Percentiles rank a stretch among this genome's conserved stretches.
These are phyloP conservation scores for Rhododendron ferrugineum DNA, from an alignment of 148 eudicot species.

Conservation along the genomic window DNA sequence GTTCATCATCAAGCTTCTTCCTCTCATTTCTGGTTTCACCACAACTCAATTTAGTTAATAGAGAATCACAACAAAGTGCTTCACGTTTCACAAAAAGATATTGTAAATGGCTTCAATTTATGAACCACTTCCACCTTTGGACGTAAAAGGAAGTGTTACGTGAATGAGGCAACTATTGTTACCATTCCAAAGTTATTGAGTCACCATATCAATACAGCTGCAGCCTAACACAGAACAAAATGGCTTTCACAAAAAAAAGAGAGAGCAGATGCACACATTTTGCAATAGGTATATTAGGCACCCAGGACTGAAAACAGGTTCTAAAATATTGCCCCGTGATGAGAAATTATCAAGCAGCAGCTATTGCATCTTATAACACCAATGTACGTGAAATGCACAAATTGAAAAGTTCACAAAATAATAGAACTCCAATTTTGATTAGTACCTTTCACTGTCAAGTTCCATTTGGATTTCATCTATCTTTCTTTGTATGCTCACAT, in stretches of 20 bases:
- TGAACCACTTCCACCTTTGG: background rate
- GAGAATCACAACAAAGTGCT: background rate
- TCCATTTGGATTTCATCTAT: slow-evolving; percentile 50
- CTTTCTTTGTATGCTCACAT: slow-evolving; percentile 68
- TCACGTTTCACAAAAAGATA: background rate
- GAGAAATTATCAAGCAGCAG: background rate
- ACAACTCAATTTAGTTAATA: background rate
- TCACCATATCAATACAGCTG: background rate
- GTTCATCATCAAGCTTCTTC: slow-evolving; percentile 78
- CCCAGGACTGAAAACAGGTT: background rate
- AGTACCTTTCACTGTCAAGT: slow-evolving; percentile 66
- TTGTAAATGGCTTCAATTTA: background rate
- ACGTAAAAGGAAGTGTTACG: background rate
- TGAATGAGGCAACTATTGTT: background rate
- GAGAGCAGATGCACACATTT: background rate
- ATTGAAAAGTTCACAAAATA: background rate
- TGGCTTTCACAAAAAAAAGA: background rate
- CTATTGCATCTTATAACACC: background rate
- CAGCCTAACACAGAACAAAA: background rate
- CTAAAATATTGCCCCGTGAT: background rate
- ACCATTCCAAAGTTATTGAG: background rate
- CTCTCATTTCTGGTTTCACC: slow-evolving; percentile 48
- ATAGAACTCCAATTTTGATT: background rate
- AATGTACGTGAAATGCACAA: background rate
- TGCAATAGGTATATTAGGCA: background rate